phyloP scores from a whole-genome alignment of 2,329 filamentous ascomycete genomes.

The Aspergillus transmontanensis region DNA sequence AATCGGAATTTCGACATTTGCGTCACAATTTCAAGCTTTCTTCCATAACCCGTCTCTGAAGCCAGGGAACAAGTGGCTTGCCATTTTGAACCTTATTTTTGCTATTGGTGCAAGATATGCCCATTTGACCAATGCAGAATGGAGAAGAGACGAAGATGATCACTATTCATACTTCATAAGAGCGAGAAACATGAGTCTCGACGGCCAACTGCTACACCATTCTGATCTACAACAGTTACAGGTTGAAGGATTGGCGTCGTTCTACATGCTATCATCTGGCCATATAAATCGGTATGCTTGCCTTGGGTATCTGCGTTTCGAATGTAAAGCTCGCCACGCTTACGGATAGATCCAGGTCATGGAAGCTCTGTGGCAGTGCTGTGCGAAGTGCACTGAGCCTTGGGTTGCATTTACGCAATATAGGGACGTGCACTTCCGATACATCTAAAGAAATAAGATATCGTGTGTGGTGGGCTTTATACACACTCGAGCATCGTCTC shows the following conservation, averaged over 20 bases:
- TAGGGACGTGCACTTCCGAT: constrained; percentile 39
- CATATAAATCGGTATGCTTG: constrained; percentile 46
- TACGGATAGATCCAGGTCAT: constrained; percentile 35
- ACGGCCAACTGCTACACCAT: constrained; percentile 43
- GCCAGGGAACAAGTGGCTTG: constrained; percentile 45
- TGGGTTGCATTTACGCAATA: constrained; percentile 47
- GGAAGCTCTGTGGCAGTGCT: constrained; percentile 45
- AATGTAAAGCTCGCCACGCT: background rate
- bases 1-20: constrained; percentile 44
- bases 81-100: constrained; percentile 49
- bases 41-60: constrained; percentile 35
- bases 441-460: constrained; percentile 48
- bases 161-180: constrained; percentile 46
- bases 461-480: constrained; percentile 50
- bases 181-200: constrained; percentile 42
- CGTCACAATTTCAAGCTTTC: constrained; percentile 45
- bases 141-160: constrained; percentile 39
- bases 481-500: constrained; percentile 46
- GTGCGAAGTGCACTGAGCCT: constrained; percentile 44
- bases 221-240: constrained; percentile 48
- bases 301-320: background rate
- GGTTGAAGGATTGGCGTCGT: constrained; percentile 44
- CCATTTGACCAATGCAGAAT: constrained; percentile 40
- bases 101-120: constrained; percentile 46
- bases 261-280: constrained; percentile 44